Percentiles rank a stretch among this genome's conserved stretches.
These are phyloP conservation scores for Staphylotrichum tortipilum DNA, from an alignment of 495 filamentous ascomycete species.

Conservation along the genomic window DNA sequence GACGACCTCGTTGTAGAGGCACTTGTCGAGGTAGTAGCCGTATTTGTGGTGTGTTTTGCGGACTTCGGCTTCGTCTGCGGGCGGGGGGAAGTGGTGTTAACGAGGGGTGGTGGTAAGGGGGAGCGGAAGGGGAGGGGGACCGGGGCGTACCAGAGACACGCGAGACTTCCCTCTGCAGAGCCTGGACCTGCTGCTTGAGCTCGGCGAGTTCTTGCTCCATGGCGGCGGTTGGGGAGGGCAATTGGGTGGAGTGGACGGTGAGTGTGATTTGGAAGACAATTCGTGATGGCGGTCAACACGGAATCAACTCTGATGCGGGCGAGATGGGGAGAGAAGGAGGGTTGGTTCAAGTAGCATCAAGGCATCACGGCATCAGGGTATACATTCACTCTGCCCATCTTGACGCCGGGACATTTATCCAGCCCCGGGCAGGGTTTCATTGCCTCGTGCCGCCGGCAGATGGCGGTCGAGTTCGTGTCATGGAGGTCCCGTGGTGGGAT, in stretches of 20 bases:
- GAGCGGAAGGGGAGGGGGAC: neutral
- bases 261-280: no score
- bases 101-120: no score
- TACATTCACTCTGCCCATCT: no score
- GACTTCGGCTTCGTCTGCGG: slow-evolving; percentile 40
- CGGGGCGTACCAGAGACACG: slow-evolving; percentile 24
- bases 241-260: neutral
- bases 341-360: no score
- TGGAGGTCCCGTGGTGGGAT: no score
- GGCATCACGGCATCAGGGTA: no score
- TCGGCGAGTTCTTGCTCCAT: slow-evolving; percentile 35
- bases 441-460: no score
- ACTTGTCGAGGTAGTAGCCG: slow-evolving; percentile 53
- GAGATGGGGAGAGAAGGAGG: no score
- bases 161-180: slow-evolving; percentile 29
- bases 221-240: neutral
- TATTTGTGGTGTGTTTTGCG: slow-evolving; percentile 49
- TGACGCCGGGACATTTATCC: no score
- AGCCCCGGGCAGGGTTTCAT: no score
- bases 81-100: slow-evolving; percentile 8
- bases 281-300: neutral
- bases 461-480: no score
- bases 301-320: no score
- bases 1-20: slow-evolving; percentile 47
- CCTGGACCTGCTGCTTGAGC: slow-evolving; percentile 33